A percentile compares a stretch with the other conserved stretches of the same genome.
These are phyloP conservation scores for Penicillium paradoxum DNA, from an alignment of 495 filamentous ascomycete species.

Conservation along the genomic window DNA sequence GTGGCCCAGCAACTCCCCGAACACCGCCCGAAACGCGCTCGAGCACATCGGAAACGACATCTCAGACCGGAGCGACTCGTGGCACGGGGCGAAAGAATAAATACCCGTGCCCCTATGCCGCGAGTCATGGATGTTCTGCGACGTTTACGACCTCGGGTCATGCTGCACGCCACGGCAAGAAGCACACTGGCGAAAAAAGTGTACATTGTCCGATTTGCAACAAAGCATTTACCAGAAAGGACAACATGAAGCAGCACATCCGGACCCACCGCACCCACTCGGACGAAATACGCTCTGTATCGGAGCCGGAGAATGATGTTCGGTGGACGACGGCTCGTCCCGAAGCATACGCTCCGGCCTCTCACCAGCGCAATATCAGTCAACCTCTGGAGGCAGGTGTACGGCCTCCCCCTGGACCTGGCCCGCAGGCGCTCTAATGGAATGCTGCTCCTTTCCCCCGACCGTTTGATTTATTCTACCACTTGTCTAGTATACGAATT, in stretches of 20 bases:
- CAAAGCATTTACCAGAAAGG: constrained; percentile 92
- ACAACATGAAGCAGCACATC: constrained; percentile 98
- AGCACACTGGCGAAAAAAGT: constrained; percentile 93
- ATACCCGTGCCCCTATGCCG: constrained; percentile 53
- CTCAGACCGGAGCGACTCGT: constrained; percentile 13
- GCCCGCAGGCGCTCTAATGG: not conserved
- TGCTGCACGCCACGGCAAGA: constrained; percentile 92
- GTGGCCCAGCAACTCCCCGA: constrained; percentile 19
- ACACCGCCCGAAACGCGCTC: constrained; percentile 27
- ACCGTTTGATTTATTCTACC: not conserved
- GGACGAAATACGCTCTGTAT: constrained; percentile 31
- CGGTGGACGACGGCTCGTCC: constrained; percentile 14
- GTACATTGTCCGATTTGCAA: constrained; percentile 84
- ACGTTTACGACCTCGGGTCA: constrained; percentile 96
- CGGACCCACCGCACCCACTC: constrained; percentile 64
- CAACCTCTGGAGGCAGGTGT: constrained; percentile 18
- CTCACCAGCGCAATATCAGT: constrained; percentile 25
- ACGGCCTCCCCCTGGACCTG: constrained; percentile 5
- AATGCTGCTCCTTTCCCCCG: not conserved
- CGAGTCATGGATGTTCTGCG: constrained; percentile 65
- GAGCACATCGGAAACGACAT: constrained; percentile 22
- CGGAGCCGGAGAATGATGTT: constrained; percentile 24
- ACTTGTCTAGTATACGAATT: not conserved
- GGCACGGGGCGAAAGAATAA: constrained; percentile 44
- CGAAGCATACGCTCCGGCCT: constrained; percentile 8